Conservation (phyloP, 1,284 basidiomycete species). For the Trichosporon inkin region DNA sequence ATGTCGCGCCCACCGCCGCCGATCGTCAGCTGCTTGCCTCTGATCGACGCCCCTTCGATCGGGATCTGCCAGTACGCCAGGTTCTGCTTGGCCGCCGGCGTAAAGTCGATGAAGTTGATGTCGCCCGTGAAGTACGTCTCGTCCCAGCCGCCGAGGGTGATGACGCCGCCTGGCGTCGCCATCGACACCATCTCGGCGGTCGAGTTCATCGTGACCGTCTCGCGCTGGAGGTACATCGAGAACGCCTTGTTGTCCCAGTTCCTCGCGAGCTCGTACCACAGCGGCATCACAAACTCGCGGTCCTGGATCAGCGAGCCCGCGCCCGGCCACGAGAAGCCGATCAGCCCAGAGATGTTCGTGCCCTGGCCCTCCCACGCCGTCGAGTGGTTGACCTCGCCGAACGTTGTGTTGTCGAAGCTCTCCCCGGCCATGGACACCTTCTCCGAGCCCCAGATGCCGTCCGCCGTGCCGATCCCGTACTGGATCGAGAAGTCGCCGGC, state of each 20-base stretch:
- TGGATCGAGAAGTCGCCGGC: slow-evolving; percentile 15
- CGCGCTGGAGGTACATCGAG: slow-evolving; percentile 22
- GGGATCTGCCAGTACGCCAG: slow-evolving; percentile 5
- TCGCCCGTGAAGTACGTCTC: slow-evolving; percentile 64
- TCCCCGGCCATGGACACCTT: background rate
- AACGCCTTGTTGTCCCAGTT: slow-evolving; percentile 10
- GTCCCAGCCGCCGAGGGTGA: slow-evolving; percentile 61
- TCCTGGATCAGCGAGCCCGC: slow-evolving; percentile 32
- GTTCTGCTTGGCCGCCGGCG: background rate
- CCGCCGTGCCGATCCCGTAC: slow-evolving; percentile 4
- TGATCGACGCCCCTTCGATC: background rate
- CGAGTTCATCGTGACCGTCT: slow-evolving; percentile 58
- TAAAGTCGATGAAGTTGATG: slow-evolving; percentile 66
- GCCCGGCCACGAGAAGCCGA: slow-evolving; percentile 53
- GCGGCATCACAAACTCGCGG: slow-evolving; percentile 5
- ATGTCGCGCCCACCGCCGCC: background rate
- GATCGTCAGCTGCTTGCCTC: background rate
- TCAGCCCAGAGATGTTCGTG: slow-evolving; percentile 50
- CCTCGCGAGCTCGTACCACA: slow-evolving; percentile 5
- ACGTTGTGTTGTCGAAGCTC: background rate
- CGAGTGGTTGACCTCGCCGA: slow-evolving; percentile 8
- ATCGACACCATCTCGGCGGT: slow-evolving; percentile 39
- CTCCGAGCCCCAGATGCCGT: slow-evolving; percentile 10
- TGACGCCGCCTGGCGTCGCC: slow-evolving; percentile 64
- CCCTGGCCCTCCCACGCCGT: slow-evolving; percentile 4